Evolutionary conservation across 2,329 filamentous ascomycete genomes (phyloP).

Genomic region (Microsporum canis): DNA sequence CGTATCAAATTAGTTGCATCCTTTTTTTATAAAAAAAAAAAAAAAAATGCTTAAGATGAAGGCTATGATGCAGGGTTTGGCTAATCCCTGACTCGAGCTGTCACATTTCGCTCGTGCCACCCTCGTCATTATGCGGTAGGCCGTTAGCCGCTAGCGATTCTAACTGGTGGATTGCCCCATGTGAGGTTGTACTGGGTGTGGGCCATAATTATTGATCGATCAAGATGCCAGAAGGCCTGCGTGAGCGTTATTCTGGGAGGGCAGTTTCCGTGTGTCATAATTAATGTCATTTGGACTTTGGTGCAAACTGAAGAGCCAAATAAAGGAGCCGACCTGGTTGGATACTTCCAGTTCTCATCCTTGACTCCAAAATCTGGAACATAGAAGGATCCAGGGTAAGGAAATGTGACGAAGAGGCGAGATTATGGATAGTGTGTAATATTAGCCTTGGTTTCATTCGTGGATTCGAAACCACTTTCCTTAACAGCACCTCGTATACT

Average conservation of each 20-base stretch:
- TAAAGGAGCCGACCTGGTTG: not conserved
- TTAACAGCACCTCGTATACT: not conserved
- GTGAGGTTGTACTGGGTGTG: not conserved
- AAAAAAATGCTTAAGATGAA: not conserved
- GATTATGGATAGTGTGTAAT: not conserved
- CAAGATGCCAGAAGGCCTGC: slow-evolving; percentile 1
- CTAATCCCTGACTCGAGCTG: slow-evolving; percentile 1
- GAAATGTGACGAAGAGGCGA: slow-evolving; percentile 3
- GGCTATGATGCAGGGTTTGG: slow-evolving; percentile 1
- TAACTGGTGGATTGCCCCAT: slow-evolving; percentile 1
- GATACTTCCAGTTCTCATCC: not conserved
- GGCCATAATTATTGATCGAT: slow-evolving; percentile 4
- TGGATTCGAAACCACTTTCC: not conserved
- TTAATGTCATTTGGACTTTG: not conserved
- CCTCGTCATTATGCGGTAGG: slow-evolving; percentile 3
- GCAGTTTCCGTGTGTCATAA: slow-evolving; percentile 2
- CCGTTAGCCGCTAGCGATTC: slow-evolving; percentile 3
- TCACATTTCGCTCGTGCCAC: slow-evolving; percentile 3
- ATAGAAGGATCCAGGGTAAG: not conserved
- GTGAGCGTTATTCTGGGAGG: not conserved
- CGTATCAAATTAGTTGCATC: slow-evolving; percentile 2
- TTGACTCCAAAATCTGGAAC: not conserved
- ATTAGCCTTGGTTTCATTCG: not conserved
- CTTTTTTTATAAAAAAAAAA: not conserved
- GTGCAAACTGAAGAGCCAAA: not conserved